phyloP scores from a whole-genome alignment of 192 early-diverging fungal genomes.

The Paraglomus occultum region DNA sequence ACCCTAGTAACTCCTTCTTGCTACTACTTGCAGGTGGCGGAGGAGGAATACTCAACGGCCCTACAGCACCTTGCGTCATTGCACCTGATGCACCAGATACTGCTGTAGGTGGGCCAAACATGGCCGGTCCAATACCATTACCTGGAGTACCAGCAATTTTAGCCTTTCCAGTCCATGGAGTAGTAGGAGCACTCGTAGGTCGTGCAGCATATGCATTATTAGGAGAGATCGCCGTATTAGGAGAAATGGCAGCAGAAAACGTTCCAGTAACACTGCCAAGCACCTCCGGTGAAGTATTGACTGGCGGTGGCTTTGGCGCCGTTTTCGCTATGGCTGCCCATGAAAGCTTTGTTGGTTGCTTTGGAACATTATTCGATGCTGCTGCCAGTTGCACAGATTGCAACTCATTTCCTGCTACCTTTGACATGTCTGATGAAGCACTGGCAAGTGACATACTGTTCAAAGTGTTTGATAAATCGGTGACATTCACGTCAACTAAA shows the following conservation, averaged over 20 bases:
- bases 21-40: background rate
- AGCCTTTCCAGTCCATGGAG: constrained; percentile 9
- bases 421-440: background rate
- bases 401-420: constrained; percentile 16
- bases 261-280: constrained; percentile 17
- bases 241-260: constrained; percentile 29
- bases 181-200: constrained; percentile 23
- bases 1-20: constrained; percentile 24
- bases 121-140: constrained; percentile 22
- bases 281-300: constrained; percentile 28
- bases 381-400: constrained; percentile 15
- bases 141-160: constrained; percentile 24
- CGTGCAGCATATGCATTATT: constrained; percentile 14
- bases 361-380: background rate
- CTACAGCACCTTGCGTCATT: background rate
- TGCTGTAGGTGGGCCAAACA: constrained; percentile 12
- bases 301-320: constrained; percentile 26
- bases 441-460: constrained; percentile 21
- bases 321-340: constrained; percentile 29
- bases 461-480: constrained; percentile 22
- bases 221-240: constrained; percentile 20
- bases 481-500: background rate
- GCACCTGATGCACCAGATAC: background rate
- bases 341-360: constrained; percentile 10
- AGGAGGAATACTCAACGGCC: background rate